phyloP scores from a whole-genome alignment of 768 basidiomycete genomes.

The Holtermannia corniformis region DNA sequence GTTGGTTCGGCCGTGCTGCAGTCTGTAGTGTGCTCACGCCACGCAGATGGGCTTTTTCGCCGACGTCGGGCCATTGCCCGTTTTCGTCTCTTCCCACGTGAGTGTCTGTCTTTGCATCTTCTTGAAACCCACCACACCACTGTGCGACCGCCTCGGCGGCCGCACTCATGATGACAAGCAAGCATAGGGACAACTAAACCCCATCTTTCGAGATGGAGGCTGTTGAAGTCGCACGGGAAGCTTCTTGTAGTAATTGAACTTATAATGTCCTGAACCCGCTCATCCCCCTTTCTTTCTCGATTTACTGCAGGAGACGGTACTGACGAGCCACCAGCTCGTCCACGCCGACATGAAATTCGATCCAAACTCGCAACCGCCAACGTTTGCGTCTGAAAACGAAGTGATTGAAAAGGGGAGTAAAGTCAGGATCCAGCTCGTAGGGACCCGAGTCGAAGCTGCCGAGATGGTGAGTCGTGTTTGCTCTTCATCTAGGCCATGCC shows the following conservation, averaged over 20 bases:
- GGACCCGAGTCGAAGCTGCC: conserved; percentile 92
- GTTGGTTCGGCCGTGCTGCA: conserved; percentile 45
- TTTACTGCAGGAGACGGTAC: not conserved
- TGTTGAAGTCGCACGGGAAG: conserved; percentile 41
- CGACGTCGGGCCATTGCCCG: conserved; percentile 84
- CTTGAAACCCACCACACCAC: not conserved
- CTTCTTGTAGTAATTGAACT: conserved; percentile 43
- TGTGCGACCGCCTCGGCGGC: not conserved
- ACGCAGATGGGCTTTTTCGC: conserved; percentile 95
- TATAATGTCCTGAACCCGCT: conserved; percentile 23
- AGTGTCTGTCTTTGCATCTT: conserved; percentile 23
- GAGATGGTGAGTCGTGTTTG: conserved; percentile 92
- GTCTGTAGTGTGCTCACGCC: conserved; percentile 1
- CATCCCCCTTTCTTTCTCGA: not conserved
- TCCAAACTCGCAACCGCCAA: conserved; percentile 93
- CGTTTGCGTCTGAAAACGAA: conserved; percentile 66
- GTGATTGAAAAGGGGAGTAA: conserved; percentile 89
- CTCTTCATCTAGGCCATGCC: too few species aligned
- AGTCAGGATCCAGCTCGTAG: conserved; percentile 93
- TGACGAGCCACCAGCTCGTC: conserved; percentile 56
- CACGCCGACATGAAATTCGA: conserved; percentile 92
- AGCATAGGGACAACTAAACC: conserved; percentile 44
- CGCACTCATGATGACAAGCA: conserved; percentile 40
- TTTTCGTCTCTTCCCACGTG: conserved; percentile 95
- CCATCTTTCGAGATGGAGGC: too few species aligned